phyloP scores from a whole-genome alignment of 768 basidiomycete species.

The Tubosaeta sp. region DNA sequence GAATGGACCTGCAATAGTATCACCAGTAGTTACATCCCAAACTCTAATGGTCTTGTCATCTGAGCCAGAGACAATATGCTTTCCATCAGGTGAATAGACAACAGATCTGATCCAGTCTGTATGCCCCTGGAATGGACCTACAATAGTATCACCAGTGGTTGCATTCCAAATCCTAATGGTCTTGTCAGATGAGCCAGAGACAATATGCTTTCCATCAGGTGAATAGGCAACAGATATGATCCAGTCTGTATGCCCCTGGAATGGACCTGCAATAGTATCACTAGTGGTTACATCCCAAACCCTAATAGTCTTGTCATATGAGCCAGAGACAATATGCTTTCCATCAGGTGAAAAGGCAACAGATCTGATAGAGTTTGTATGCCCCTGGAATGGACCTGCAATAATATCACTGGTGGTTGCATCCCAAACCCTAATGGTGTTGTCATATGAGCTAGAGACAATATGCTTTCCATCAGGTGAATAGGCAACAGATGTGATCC shows the following conservation, averaged over 20 bases:
- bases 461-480: background rate
- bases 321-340: no score
- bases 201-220: background rate
- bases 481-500: background rate
- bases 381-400: no score
- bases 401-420: background rate
- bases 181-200: background rate
- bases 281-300: no score
- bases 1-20: no score
- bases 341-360: background rate
- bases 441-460: background rate
- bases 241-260: background rate
- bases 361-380: no score
- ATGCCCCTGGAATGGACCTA: background rate
- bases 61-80: background rate
- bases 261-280: no score
- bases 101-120: background rate
- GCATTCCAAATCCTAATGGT: background rate
- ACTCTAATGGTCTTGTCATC: background rate
- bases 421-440: background rate
- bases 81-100: background rate
- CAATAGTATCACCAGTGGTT: background rate
- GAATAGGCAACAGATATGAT: background rate
- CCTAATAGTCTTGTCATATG: no score
- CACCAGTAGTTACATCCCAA: background rate